Evolutionary conservation across 352 stramenopile species (phyloP), one percentile per base, ranked within the genome.

Genomic region (Peronosclerospora sorghi): DNA sequence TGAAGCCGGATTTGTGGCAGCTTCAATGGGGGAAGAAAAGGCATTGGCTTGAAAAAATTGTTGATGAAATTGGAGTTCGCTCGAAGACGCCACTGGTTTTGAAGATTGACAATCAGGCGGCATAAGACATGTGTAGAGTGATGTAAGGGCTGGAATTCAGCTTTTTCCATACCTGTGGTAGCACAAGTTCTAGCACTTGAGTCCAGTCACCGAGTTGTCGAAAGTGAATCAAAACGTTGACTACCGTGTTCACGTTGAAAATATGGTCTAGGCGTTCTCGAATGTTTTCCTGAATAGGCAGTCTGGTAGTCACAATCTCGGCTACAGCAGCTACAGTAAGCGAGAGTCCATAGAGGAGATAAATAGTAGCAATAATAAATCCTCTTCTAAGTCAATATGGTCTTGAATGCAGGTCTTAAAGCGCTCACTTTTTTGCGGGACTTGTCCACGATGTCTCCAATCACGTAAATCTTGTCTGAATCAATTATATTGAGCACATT

Each of bases 371-470:
- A 10, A 13, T 13, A 34, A 5, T n/a, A 34, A 34, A 9, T 34
- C 15, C 15, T 5, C 15, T 9, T n/a, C 13, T n/a, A n/a, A 15
- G 26, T 30, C 26, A 12, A 30, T 12, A 30, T 12, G 15, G 2
- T 34, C 5, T n/a, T 15, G 13, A 14, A 19, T 30, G 2, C 35
- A 14, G 30, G 10, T 8, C 17, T 19, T n/a, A 15, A 19, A 28
- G 10, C 29, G 29, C 40, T 30, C 3, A 74, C 64, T 41, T 87
- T 87, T 37, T 81, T 80, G 6, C 73, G 59, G 1, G 72, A 84
- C 48, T 83, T 83, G 55, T 89, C 77, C 17, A 89, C 73, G 39
- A 89, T 86, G 45, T 73, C 73, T 7, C 76, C 77, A 35, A 89
- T 86, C 30, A 89, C 72, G 36, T 89, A 89, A 40, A 73, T 79